These are phyloP conservation scores for Coemansia reversa DNA, from an alignment of 192 early-diverging fungal species.

Conservation along the genomic window DNA sequence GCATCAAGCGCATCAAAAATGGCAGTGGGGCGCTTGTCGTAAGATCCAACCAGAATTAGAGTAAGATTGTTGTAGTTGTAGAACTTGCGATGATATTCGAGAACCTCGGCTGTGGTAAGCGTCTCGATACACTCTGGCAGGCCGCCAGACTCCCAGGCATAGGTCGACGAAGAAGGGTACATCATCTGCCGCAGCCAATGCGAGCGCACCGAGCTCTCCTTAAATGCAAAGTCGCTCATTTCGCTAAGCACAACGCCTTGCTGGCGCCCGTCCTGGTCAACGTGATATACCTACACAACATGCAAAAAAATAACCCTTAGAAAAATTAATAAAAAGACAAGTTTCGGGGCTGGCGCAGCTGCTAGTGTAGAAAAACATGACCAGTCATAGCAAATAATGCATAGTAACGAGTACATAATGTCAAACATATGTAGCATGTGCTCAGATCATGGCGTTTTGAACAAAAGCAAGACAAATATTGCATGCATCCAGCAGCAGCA, in stretches of 20 bases:
- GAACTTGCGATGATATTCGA: constrained; percentile 68
- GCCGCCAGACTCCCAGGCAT: constrained; percentile 78
- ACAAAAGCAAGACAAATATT: background rate
- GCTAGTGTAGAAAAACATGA: background rate
- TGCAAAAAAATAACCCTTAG: background rate
- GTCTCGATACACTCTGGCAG: constrained; percentile 68
- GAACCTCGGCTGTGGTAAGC: constrained; percentile 71
- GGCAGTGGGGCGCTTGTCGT: constrained; percentile 30
- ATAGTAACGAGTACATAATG: background rate
- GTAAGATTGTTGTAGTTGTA: constrained; percentile 73
- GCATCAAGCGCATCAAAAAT: constrained; percentile 56
- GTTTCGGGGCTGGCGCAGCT: background rate
- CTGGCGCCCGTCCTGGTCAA: constrained; percentile 69
- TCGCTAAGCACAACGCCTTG: constrained; percentile 79
- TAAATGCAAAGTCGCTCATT: constrained; percentile 79
- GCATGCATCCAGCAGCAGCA: constrained; percentile 9
- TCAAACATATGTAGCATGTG: background rate
- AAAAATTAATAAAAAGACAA: background rate
- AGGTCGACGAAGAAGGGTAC: constrained; percentile 63
- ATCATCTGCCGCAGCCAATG: constrained; percentile 29
- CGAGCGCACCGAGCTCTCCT: constrained; percentile 64
- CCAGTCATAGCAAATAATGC: background rate
- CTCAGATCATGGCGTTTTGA: constrained; percentile 1
- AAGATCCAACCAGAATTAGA: constrained; percentile 63
- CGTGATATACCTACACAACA: constrained; percentile 60